These are phyloP conservation scores for Leccinum aurantiacum DNA, from an alignment of 768 basidiomycete species.

Conservation along the genomic window DNA sequence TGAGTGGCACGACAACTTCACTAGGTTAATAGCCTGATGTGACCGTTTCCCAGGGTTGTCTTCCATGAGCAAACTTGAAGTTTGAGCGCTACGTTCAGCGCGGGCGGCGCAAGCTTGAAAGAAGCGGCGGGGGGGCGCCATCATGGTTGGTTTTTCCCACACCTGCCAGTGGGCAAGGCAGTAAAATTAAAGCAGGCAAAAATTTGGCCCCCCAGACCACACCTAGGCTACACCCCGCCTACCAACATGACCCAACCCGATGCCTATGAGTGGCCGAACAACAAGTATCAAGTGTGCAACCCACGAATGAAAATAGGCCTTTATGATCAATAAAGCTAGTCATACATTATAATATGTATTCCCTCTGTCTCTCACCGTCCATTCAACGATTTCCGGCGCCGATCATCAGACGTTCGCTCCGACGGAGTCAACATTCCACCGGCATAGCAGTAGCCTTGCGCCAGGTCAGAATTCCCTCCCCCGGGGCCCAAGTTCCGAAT, in stretches of 20 bases:
- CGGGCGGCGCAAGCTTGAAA: neutral
- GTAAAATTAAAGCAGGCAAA: too few relatives aligned
- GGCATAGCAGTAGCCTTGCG: neutral
- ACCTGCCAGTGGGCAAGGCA: too few relatives aligned
- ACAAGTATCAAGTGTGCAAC: neutral
- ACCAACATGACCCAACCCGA: too few relatives aligned
- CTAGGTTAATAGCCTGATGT: neutral
- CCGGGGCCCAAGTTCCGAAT: neutral
- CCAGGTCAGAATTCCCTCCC: neutral
- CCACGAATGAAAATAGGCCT: too few relatives aligned
- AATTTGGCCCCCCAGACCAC: too few relatives aligned
- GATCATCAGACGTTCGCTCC: neutral
- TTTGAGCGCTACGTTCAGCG: neutral
- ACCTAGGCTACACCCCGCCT: too few relatives aligned
- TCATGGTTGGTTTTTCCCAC: neutral
- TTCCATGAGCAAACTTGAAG: neutral
- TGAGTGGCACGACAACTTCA: conserved; percentile 39
- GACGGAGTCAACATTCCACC: neutral
- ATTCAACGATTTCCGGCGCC: neutral
- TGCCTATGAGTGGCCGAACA: too few relatives aligned
- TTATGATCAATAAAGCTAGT: neutral
- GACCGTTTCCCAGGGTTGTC: neutral
- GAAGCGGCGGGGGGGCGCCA: neutral
- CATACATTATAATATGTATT: neutral
- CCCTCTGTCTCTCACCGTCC: neutral